Evolutionary conservation across 2,329 filamentous ascomycete genomes (phyloP), one percentile per base, ranked within the genome.

Genomic region (Chaetomium sp.): DNA sequence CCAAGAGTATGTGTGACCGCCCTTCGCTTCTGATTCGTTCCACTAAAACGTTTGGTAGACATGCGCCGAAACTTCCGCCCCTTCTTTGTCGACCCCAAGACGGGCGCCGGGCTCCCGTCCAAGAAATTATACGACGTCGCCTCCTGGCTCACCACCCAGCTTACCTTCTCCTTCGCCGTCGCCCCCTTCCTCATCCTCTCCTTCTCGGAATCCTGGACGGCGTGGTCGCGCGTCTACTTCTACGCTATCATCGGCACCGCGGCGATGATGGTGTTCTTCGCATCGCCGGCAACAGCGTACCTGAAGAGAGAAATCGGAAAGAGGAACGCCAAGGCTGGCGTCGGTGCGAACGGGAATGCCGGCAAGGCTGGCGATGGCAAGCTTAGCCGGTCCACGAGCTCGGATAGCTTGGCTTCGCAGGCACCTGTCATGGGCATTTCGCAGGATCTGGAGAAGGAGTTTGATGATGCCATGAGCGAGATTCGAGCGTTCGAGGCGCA

Each of bases 141-240:
- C 61, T 75, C 73, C 29, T 74, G 70, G 65, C 65, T 76, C 6
- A 70, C 70, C 23, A 76, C 75, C 1, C 75, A 76, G 60, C 54
- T 74, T 29, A 71, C 72, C 57, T 76, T 98, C 76, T 89, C 89
- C 55, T 99, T 96, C 77, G 86, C 87, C 60, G 91, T 89, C 0
- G 84, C 89, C 0, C 95, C 95, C 0, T 99, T 99, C 78, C 85
- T 97, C 53, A 81, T 97, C 47, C 88, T 99, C 27, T 83, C 82
- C 25, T 87, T 97, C 69, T 78, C 81, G 21, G 85, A 87, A 66
- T 93, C 90, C 10, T 77, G 96, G 50, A 79, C 82, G 2, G 89
- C 91, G 64, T 99, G 95, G 95, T 79, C 86, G 0, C 87, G 91
- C 50, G 90, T 97, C 42, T 95, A 97, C 79, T 98, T 93, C 79